These are phyloP conservation scores for Aspergillus glaucus DNA, from an alignment of 2,329 filamentous ascomycete species.

Conservation along the genomic window DNA sequence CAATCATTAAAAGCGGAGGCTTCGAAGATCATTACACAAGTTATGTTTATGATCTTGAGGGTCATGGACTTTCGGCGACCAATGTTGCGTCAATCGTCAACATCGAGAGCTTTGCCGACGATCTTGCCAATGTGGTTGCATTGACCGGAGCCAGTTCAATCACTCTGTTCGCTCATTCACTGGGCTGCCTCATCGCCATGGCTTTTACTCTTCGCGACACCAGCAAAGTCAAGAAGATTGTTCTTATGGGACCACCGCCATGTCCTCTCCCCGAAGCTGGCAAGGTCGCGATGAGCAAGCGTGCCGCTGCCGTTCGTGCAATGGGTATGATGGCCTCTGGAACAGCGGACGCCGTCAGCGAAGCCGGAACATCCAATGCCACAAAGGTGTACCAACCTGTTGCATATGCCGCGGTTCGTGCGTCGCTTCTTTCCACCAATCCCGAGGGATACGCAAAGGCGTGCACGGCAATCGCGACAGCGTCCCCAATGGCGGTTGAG, in stretches of 20 bases:
- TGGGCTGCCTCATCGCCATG: slow-evolving; percentile 47
- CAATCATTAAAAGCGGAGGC: slow-evolving; percentile 32
- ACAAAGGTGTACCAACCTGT: slow-evolving; percentile 36
- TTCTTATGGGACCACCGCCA: slow-evolving; percentile 45
- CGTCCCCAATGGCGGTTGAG: slow-evolving; percentile 28
- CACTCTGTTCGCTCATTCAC: slow-evolving; percentile 46
- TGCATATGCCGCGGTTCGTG: slow-evolving; percentile 36
- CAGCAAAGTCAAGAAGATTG: slow-evolving; percentile 37
- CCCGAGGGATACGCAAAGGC: slow-evolving; percentile 53
- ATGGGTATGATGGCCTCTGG: slow-evolving; percentile 37
- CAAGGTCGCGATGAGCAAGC: slow-evolving; percentile 22
- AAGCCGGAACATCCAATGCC: slow-evolving; percentile 30
- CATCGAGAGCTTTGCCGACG: slow-evolving; percentile 40
- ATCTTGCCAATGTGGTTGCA: slow-evolving; percentile 37
- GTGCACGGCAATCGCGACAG: slow-evolving; percentile 43
- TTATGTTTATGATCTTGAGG: slow-evolving; percentile 51
- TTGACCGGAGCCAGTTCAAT: slow-evolving; percentile 22
- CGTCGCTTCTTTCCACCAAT: slow-evolving; percentile 44
- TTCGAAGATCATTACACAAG: slow-evolving; percentile 20
- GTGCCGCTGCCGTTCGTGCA: slow-evolving; percentile 37
- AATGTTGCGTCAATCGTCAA: slow-evolving; percentile 31
- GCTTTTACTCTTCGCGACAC: slow-evolving; percentile 38
- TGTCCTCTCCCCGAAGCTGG: slow-evolving; percentile 38
- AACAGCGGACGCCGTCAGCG: slow-evolving; percentile 36
- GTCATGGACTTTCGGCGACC: slow-evolving; percentile 49